Evolutionary conservation across 352 stramenopile species (phyloP), one percentile per base, ranked within the genome.

Genomic region (Globisporangium nagaii): DNA sequence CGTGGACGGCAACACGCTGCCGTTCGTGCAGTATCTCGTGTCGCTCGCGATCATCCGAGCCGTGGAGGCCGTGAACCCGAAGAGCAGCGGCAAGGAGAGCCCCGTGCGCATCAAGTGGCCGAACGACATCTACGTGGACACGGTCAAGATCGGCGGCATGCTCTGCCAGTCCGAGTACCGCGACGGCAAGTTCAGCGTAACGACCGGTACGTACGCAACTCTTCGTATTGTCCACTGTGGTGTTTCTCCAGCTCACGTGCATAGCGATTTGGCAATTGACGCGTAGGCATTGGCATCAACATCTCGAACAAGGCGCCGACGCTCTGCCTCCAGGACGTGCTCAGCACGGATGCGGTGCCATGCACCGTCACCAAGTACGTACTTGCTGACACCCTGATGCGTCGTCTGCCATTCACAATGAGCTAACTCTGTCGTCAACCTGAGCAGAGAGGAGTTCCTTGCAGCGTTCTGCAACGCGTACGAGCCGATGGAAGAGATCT

Each of bases 61-160:
- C 2, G 71, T 95, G 37, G 80, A 93, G 49, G 62, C 46, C 1
- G 69, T 94, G n/a, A 69, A 86, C 30, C 53, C 66, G 11, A 35
- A 53, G 53, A 30, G 53, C 60, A 58, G 52, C 4, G 66, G 50
- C 1, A 55, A 56, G 44, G 64, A 55, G 4, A 86, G 75, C 25
- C 66, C 80, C 32, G 85, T 96, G 54, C 73, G 71, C 56, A 96
- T 96, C 75, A 96, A 96, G 65, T 96, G 88, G 88, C 88, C 88
- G 22, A 96, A 96, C 62, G 88, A 96, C 65, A 95, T 96, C 35
- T 96, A 96, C 66, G 86, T 79, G 28, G 71, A 93, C 58, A 79
- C 79, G 51, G 72, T 86, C 70, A 96, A 96, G 67, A 93, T 96
- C 58, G 85, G 81, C 57, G 88, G 88, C 32, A 93, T 96, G 48